Base-by-base conservation (phyloP, 1,139 yeast species). In the Neolecta irregularis region DNA sequence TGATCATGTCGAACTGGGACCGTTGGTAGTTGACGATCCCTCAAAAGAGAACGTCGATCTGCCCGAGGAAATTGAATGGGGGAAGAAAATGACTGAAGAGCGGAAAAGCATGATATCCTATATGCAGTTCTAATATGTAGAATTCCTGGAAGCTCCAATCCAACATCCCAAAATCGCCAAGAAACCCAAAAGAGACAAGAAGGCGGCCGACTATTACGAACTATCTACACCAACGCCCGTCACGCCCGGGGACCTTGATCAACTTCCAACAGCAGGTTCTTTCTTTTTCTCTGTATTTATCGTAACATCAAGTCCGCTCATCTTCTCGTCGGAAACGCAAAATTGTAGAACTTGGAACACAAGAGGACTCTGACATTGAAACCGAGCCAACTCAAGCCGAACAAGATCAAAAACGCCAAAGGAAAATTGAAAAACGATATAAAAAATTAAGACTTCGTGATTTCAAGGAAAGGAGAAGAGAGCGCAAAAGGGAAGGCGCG, bases 21-120 rank as follows among this genome's bases (percentile, higher is more conserved):
- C 47, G 28, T 32, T 45, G 24, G 43, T 43, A 2, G 62, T 60
- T 0, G 63, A 60, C 30, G 57, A 60, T 26, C 40, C 46, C 16
- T 56, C 51, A 2, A 45, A 51, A 3, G 76, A 68, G 48, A 83
- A 77, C 48, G 62, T 67, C 36, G 95, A 85, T 50, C 18, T 22
- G 6, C 30, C 30, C 20, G 20, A 12, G n/a, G 30, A 26, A 26
- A 19, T 26, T 19, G 30, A 26, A 7, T 26, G 20, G 18, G 30
- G 22, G 20, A 22, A n/a, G n/a, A 26, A 13, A 12, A 26, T 26
- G 30, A 22, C 30, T 11, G 19, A 26, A 26, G 30, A 26, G 20
- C 18, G 30, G 20, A 26, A 26, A 26, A 12, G 30, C 20, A 19
- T 5, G 16, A 13, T 19, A 26, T 11, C 11, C 5, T 26, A 11